phyloP scores from a whole-genome alignment of 371 early-diverging fungal species.

The Circinella minor region DNA sequence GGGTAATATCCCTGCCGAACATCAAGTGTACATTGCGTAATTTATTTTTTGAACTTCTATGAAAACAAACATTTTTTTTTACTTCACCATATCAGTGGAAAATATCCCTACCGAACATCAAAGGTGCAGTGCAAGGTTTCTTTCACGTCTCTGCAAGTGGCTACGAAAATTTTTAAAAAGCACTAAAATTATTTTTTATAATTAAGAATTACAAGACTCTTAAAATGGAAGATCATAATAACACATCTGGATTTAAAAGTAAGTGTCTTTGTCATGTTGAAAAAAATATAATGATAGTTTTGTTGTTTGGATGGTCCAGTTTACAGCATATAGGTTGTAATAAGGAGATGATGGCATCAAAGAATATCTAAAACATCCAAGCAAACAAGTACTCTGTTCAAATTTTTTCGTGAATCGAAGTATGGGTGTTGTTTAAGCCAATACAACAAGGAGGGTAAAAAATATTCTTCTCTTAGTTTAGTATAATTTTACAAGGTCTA shows the following conservation, averaged over 20 bases:
- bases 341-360: background rate
- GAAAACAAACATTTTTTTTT: too few relatives aligned
- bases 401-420: background rate
- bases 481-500: constrained; percentile 2
- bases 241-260: background rate
- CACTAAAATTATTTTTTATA: background rate
- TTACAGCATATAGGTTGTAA: background rate
- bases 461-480: background rate
- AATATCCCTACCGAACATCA: constrained; percentile 1
- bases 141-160: background rate
- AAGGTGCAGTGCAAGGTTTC: background rate
- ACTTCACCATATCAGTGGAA: too few relatives aligned
- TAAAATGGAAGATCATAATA: background rate
- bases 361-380: constrained; percentile 1
- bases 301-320: background rate
- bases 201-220: constrained; percentile 1
- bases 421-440: background rate
- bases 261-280: background rate
- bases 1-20: too few relatives aligned
- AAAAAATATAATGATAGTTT: constrained; percentile 1
- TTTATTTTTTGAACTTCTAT: too few relatives aligned
- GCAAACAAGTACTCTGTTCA: background rate
- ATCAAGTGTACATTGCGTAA: too few relatives aligned
- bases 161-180: too few relatives aligned
- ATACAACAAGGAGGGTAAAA: background rate